These are phyloP conservation scores for Sarocladium brachiariae DNA, from an alignment of 2,329 filamentous ascomycete genomes.

Conservation along the genomic window DNA sequence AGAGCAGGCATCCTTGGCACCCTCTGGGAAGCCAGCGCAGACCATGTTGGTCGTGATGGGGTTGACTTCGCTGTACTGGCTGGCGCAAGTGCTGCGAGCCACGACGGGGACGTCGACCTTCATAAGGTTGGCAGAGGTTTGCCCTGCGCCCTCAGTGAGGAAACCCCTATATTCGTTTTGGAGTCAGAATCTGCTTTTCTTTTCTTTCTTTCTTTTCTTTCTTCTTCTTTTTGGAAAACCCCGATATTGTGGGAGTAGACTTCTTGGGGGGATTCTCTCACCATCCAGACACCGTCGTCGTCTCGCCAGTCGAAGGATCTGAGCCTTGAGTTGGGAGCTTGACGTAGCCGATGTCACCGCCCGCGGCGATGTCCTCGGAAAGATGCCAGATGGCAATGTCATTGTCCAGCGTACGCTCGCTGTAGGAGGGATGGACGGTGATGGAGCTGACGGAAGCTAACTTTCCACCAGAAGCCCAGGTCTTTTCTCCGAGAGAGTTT, in stretches of 20 bases:
- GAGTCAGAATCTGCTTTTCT: too few relatives aligned
- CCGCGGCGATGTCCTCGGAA: slow-evolving; percentile 16
- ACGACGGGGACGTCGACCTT: slow-evolving; percentile 26
- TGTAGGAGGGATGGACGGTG: slow-evolving; percentile 19
- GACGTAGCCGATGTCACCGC: slow-evolving; percentile 20
- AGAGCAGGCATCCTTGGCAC: slow-evolving; percentile 25
- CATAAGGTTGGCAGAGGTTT: slow-evolving; percentile 16
- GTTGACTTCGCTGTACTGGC: slow-evolving; percentile 15
- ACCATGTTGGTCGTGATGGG: slow-evolving; percentile 24
- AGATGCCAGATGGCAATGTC: slow-evolving; percentile 24
- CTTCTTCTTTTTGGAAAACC: too few relatives aligned
- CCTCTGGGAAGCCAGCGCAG: slow-evolving; percentile 21
- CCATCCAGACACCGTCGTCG: slow-evolving; percentile 21
- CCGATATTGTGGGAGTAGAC: too few relatives aligned
- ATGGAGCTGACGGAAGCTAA: slow-evolving; percentile 19
- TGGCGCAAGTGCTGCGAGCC: slow-evolving; percentile 19
- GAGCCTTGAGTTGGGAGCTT: slow-evolving; percentile 18
- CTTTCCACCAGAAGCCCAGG: slow-evolving; percentile 18
- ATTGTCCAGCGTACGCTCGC: slow-evolving; percentile 14
- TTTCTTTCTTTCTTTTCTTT: too few relatives aligned
- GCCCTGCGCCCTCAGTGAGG: slow-evolving; percentile 11
- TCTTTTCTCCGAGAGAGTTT: not conserved
- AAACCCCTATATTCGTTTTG: slow-evolving; percentile 2
- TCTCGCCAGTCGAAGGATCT: slow-evolving; percentile 18
- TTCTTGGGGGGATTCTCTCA: slow-evolving; percentile 14